Percentiles rank a stretch among this genome's conserved stretches.
phyloP scores from a whole-genome alignment of 768 basidiomycete species.

The Podaxis pistillaris region DNA sequence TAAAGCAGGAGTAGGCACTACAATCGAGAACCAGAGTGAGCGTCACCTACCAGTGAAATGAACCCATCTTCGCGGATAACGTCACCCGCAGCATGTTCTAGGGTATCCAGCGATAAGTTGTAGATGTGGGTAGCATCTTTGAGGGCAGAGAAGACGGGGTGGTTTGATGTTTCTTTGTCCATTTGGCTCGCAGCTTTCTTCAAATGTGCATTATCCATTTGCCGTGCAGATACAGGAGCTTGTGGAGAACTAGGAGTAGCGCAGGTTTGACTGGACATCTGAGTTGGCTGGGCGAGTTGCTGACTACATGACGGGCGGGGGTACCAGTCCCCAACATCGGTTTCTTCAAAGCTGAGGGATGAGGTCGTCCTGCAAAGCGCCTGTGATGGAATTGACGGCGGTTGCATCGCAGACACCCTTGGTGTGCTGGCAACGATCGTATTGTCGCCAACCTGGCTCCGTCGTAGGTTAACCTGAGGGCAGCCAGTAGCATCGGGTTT shows the following conservation, averaged over 20 bases:
- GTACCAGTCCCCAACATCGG: not conserved
- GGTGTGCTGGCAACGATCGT: not conserved
- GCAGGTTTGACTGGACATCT: slow-evolving; percentile 7
- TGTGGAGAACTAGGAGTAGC: slow-evolving; percentile 7
- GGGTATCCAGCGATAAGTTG: slow-evolving; percentile 43
- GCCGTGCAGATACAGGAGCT: not conserved
- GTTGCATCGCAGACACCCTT: slow-evolving; percentile 1
- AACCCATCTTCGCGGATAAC: slow-evolving; percentile 79
- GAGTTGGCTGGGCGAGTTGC: not conserved
- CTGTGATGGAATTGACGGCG: slow-evolving; percentile 2
- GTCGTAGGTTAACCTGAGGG: not conserved
- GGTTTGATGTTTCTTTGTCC: not conserved
- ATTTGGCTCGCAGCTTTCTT: not conserved
- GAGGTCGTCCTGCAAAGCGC: not conserved
- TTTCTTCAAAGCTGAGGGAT: not conserved
- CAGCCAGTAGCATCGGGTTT: not conserved
- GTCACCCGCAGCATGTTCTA: slow-evolving; percentile 58
- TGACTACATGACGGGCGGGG: not conserved
- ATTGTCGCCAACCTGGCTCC: too few species aligned
- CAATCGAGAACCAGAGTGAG: not conserved
- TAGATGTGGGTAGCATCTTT: slow-evolving; percentile 50
- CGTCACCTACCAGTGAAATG: slow-evolving; percentile 59
- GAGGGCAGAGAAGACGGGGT: slow-evolving; percentile 37
- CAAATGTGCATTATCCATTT: not conserved
- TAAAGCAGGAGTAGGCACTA: not conserved